These are phyloP conservation scores for Diplocarpon rosae DNA, from an alignment of 2,329 filamentous ascomycete species.

Conservation along the genomic window DNA sequence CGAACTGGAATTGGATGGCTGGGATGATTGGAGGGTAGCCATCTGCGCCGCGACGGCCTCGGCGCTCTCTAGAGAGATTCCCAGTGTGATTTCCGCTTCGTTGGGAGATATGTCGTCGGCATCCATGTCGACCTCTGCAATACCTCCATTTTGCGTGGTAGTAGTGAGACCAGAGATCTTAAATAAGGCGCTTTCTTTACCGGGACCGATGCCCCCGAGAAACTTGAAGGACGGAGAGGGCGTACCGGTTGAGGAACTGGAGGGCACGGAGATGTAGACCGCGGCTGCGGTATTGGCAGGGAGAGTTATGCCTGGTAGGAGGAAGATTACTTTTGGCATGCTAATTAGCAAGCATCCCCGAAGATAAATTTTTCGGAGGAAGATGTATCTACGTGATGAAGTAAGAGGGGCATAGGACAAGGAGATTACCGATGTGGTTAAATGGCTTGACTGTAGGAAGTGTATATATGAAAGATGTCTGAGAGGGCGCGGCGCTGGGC, in stretches of 20 bases:
- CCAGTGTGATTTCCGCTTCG: slow-evolving; percentile 51
- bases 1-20: slow-evolving; percentile 14
- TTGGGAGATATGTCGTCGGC: slow-evolving; percentile 18
- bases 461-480: slow-evolving; percentile 45
- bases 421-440: slow-evolving; percentile 53
- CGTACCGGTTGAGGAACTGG: slow-evolving; percentile 20
- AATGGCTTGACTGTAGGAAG: slow-evolving; percentile 43
- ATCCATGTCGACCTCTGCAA: slow-evolving; percentile 26
- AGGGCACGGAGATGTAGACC: slow-evolving; percentile 70
- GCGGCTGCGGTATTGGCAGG: slow-evolving; percentile 71
- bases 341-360: background rate
- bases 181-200: slow-evolving; percentile 89
- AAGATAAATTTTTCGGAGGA: background rate
- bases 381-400: background rate
- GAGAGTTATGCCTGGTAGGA: slow-evolving; percentile 63
- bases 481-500: slow-evolving; percentile 41
- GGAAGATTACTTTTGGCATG: slow-evolving; percentile 52
- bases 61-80: slow-evolving; percentile 70
- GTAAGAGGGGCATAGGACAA: background rate
- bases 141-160: slow-evolving; percentile 9
- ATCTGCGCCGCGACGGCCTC: slow-evolving; percentile 61
- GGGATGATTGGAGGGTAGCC: slow-evolving; percentile 39
- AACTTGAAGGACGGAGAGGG: slow-evolving; percentile 52
- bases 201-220: slow-evolving; percentile 77
- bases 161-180: slow-evolving; percentile 42